Conservation (phyloP, 1,139 yeast genomes). For the Yamadazyma atlantica region DNA sequence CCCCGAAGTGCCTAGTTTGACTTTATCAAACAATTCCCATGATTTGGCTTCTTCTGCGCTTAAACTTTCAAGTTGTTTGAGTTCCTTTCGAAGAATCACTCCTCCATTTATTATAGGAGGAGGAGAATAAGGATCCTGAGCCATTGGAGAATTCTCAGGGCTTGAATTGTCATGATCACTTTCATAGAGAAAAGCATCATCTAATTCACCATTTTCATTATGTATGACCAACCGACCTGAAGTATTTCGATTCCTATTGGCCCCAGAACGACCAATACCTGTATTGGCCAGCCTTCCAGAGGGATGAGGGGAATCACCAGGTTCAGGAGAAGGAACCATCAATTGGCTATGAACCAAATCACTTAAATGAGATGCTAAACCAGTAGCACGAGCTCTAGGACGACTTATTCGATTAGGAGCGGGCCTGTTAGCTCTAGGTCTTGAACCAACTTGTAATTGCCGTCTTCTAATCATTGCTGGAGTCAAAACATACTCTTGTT, state of each 20-base stretch:
- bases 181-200: slow-evolving; percentile 32
- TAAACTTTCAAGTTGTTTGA: slow-evolving; percentile 27
- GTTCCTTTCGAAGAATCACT: slow-evolving; percentile 36
- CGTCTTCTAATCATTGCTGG: slow-evolving; percentile 3
- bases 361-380: slow-evolving; percentile 1
- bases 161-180: slow-evolving; percentile 9
- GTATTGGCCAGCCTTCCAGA: neutral
- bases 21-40: slow-evolving; percentile 42
- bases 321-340: no score
- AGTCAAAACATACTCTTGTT: slow-evolving; percentile 25
- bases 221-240: slow-evolving; percentile 24
- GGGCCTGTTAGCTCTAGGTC: slow-evolving; percentile 1
- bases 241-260: neutral
- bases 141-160: neutral
- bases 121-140: neutral
- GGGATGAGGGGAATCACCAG: no score
- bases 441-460: neutral
- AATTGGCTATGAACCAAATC: neutral
- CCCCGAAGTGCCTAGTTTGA: slow-evolving; percentile 17
- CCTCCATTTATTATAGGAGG: slow-evolving; percentile 41
- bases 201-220: slow-evolving; percentile 36
- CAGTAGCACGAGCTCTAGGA: neutral
- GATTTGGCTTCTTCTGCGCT: slow-evolving; percentile 39
- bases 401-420: slow-evolving; percentile 1
- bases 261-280: neutral